Conservation (phyloP, 768 basidiomycete genomes). For the Chalciporus pseudorubinellus region DNA sequence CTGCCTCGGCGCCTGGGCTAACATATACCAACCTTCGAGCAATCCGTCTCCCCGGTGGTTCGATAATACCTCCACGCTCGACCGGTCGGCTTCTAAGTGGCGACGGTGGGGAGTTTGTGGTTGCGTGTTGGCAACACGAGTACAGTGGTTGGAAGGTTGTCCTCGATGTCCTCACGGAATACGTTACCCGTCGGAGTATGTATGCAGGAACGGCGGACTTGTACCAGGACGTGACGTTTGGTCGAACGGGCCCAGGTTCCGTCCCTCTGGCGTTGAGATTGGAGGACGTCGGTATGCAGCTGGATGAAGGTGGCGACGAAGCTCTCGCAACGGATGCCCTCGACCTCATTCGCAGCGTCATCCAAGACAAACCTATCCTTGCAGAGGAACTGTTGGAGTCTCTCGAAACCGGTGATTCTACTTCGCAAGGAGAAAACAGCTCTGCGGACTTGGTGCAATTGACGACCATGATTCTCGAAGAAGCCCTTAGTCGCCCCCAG, state of each 20-base stretch:
- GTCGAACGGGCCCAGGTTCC: constrained; percentile 37
- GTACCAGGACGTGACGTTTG: constrained; percentile 55
- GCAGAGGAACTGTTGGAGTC: constrained; percentile 65
- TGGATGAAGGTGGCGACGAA: constrained; percentile 60
- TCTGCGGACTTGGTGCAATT: constrained; percentile 76
- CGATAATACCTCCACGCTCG: constrained; percentile 62
- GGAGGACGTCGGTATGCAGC: constrained; percentile 73
- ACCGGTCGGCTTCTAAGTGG: constrained; percentile 69
- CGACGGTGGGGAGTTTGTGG: constrained; percentile 61
- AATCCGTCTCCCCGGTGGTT: constrained; percentile 74
- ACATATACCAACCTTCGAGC: constrained; percentile 66
- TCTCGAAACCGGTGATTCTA: constrained; percentile 42
- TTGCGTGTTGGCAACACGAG: constrained; percentile 76
- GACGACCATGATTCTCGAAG: constrained; percentile 78
- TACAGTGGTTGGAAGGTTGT: constrained; percentile 87
- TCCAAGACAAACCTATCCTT: constrained; percentile 65
- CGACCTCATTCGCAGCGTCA: constrained; percentile 74
- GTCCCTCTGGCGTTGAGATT: constrained; percentile 47
- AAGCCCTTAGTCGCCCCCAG: constrained; percentile 58
- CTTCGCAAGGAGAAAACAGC: constrained; percentile 47
- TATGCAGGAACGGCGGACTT: constrained; percentile 38
- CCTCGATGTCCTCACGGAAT: constrained; percentile 77
- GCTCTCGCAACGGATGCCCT: constrained; percentile 67
- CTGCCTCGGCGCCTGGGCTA: constrained; percentile 46
- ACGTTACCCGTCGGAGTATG: constrained; percentile 57